Evolutionary conservation across 179 eudicot genomes (phyloP).

Genomic region (Silene vulgaris): DNA sequence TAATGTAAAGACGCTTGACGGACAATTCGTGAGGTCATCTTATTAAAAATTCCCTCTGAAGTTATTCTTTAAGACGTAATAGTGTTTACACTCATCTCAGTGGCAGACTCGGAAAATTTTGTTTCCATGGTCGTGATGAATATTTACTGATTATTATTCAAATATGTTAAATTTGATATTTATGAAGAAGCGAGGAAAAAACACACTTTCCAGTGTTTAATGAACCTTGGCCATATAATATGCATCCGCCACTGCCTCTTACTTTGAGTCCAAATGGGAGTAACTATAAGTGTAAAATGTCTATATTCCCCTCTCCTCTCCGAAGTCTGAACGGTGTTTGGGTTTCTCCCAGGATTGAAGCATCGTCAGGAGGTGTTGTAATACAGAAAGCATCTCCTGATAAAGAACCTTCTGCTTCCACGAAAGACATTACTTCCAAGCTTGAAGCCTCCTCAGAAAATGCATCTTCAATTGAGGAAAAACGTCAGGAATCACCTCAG

Average conservation of each 20-base stretch:
- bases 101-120: background rate
- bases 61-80: background rate
- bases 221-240: background rate
- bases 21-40: slow-evolving; percentile 69
- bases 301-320: background rate
- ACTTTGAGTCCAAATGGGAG: background rate
- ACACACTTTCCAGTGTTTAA: background rate
- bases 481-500: slow-evolving; percentile 24
- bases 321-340: slow-evolving; percentile 8
- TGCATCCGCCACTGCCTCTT: background rate
- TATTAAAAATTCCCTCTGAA: background rate
- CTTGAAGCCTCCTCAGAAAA: slow-evolving; percentile 48
- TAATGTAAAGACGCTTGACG: slow-evolving; percentile 44
- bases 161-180: background rate
- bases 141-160: background rate
- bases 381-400: slow-evolving; percentile 39
- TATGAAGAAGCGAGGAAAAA: background rate
- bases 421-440: slow-evolving; percentile 24
- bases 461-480: slow-evolving; percentile 39
- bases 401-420: slow-evolving; percentile 25
- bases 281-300: background rate
- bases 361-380: slow-evolving; percentile 70
- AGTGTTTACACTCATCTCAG: slow-evolving; percentile 1
- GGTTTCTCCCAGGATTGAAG: slow-evolving; percentile 60
- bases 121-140: no score